A percentile compares a stretch with the other conserved stretches of the same genome.
phyloP scores from a whole-genome alignment of 1,284 basidiomycete species.

The Trametes hirsuta region DNA sequence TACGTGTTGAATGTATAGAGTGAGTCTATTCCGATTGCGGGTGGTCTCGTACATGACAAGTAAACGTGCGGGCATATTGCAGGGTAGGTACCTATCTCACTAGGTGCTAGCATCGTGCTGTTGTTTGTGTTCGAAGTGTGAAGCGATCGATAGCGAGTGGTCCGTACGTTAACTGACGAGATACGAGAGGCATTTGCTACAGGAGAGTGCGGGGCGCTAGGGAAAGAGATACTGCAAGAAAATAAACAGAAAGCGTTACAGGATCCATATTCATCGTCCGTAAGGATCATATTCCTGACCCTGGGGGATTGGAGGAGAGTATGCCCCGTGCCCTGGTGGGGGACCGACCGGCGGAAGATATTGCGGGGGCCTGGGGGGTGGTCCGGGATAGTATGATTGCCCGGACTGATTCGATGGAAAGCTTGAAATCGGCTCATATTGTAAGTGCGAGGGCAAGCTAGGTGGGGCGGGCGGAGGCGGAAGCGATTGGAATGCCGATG shows the following conservation, averaged over 20 bases:
- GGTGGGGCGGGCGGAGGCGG: slow-evolving; percentile 39
- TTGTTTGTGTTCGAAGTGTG: not conserved
- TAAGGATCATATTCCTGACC: slow-evolving; percentile 21
- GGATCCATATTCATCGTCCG: slow-evolving; percentile 13
- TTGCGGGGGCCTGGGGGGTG: slow-evolving; percentile 42
- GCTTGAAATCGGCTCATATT: slow-evolving; percentile 26
- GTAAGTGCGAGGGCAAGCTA: slow-evolving; percentile 30
- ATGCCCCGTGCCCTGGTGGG: slow-evolving; percentile 22
- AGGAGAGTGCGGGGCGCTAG: not conserved
- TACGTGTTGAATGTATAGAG: slow-evolving; percentile 12
- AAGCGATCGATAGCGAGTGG: slow-evolving; percentile 12
- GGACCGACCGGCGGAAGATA: slow-evolving; percentile 22
- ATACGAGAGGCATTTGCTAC: slow-evolving; percentile 8
- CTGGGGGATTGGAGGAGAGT: slow-evolving; percentile 22
- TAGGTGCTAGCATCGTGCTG: not conserved
- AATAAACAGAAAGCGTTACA: not conserved
- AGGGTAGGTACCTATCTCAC: not conserved
- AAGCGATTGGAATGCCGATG: slow-evolving; percentile 41
- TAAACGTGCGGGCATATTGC: not conserved
- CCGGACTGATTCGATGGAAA: slow-evolving; percentile 22
- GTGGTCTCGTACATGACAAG: not conserved
- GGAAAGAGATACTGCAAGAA: slow-evolving; percentile 1
- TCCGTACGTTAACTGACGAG: slow-evolving; percentile 4
- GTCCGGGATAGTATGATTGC: slow-evolving; percentile 40
- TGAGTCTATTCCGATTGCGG: slow-evolving; percentile 7